Evolutionary conservation across 2,329 filamentous ascomycete genomes (phyloP).

Genomic region (Didymosphaeria variabile): DNA sequence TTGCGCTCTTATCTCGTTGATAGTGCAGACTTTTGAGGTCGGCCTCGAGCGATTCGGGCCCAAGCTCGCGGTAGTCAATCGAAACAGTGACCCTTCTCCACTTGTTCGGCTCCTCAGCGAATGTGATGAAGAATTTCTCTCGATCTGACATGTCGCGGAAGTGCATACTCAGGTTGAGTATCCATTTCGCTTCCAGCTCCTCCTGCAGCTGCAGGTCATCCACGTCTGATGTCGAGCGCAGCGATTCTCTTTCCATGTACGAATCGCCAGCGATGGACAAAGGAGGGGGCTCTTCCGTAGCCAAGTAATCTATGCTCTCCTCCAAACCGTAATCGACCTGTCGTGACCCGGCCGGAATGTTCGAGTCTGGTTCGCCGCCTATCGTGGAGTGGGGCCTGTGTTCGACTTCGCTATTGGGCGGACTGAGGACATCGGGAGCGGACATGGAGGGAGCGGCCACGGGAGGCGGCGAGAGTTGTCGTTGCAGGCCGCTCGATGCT

Average conservation of each 20-base stretch:
- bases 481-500: constrained; percentile 66
- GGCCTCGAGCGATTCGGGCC: constrained; percentile 82
- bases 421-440: constrained; percentile 50
- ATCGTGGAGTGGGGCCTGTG: constrained; percentile 38
- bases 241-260: constrained; percentile 42
- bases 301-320: constrained; percentile 35
- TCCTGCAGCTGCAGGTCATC: constrained; percentile 74
- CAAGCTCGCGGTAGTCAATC: constrained; percentile 86
- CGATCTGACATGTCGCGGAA: constrained; percentile 91
- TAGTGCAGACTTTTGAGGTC: constrained; percentile 80
- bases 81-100: constrained; percentile 94
- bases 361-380: constrained; percentile 42
- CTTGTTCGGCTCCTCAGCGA: constrained; percentile 77
- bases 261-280: constrained; percentile 38
- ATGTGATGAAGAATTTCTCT: constrained; percentile 98
- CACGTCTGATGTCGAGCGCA: constrained; percentile 44
- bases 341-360: constrained; percentile 45
- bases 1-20: constrained; percentile 89
- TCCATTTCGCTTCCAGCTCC: constrained; percentile 90
- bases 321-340: constrained; percentile 45
- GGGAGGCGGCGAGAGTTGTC: constrained; percentile 53
- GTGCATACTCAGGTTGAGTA: constrained; percentile 97
- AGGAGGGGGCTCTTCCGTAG: constrained; percentile 34
- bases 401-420: constrained; percentile 35
- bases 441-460: constrained; percentile 50